These are phyloP conservation scores for Neofusicoccum umdonicola DNA, from an alignment of 2,329 filamentous ascomycete species.

Conservation along the genomic window DNA sequence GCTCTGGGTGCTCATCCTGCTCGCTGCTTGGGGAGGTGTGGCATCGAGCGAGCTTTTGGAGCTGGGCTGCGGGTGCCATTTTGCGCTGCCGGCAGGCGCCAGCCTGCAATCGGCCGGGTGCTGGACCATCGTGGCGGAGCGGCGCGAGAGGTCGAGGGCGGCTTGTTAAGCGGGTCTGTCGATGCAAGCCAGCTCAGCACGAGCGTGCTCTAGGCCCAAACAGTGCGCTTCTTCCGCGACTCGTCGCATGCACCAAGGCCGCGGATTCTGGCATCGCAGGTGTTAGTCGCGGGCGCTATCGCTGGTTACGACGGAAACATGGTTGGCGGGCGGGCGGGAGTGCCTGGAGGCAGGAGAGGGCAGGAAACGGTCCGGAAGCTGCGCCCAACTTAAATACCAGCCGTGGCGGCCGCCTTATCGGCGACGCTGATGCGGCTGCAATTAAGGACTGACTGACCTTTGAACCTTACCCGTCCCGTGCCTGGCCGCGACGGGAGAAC, in stretches of 20 bases:
- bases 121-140: slow-evolving; percentile 12
- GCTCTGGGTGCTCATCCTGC: slow-evolving; percentile 14
- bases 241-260: slow-evolving; percentile 16
- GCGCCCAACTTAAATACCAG: slow-evolving; percentile 14
- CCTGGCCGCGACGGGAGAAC: slow-evolving; percentile 10
- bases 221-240: slow-evolving; percentile 13
- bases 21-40: slow-evolving; percentile 12
- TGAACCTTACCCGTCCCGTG: slow-evolving; percentile 9
- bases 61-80: slow-evolving; percentile 11
- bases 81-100: slow-evolving; percentile 14
- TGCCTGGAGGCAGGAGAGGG: neutral
- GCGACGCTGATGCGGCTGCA: slow-evolving; percentile 12
- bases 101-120: slow-evolving; percentile 11
- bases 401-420: slow-evolving; percentile 6
- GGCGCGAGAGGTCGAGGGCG: slow-evolving; percentile 12
- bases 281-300: slow-evolving; percentile 16
- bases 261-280: slow-evolving; percentile 13
- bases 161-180: slow-evolving; percentile 4
- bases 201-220: slow-evolving; percentile 16
- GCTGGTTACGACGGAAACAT: slow-evolving; percentile 14
- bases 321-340: slow-evolving; percentile 14
- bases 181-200: slow-evolving; percentile 18
- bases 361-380: slow-evolving; percentile 12
- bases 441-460: slow-evolving; percentile 10
- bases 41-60: slow-evolving; percentile 11